Evolutionary conservation across 345 rosid genomes (phyloP).

Genomic region (Eucalyptus urophylla): DNA sequence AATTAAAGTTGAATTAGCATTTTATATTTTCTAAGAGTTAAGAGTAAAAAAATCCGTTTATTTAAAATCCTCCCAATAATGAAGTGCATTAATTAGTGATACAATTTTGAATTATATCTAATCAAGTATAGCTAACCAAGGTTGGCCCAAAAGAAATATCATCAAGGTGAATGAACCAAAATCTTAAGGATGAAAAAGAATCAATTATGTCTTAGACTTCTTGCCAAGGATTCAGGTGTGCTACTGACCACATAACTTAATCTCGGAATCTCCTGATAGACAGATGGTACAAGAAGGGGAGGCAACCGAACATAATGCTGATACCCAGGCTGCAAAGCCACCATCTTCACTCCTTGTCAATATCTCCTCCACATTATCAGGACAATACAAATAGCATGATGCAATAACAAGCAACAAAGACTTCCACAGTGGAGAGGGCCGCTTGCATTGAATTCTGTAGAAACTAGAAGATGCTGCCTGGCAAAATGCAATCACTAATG

Average conservation of each 20-base stretch:
- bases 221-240: neutral
- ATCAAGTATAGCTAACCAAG: neutral
- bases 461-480: slow-evolving; percentile 64
- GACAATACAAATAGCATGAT: slow-evolving; percentile 56
- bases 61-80: neutral
- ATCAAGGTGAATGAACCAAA: neutral
- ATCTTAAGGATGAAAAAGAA: neutral
- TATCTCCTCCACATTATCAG: slow-evolving; percentile 38
- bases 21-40: neutral
- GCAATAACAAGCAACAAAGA: slow-evolving; percentile 69
- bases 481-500: slow-evolving; percentile 38
- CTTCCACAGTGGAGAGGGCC: slow-evolving; percentile 62
- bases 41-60: neutral
- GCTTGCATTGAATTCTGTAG: slow-evolving; percentile 35
- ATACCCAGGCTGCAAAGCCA: slow-evolving; percentile 61
- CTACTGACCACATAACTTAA: slow-evolving; percentile 51
- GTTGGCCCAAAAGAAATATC: neutral
- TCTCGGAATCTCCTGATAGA: slow-evolving; percentile 35
- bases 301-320: slow-evolving; percentile 37
- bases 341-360: slow-evolving; percentile 41
- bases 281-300: slow-evolving; percentile 25
- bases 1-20: neutral
- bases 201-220: neutral
- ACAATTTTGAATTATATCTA: neutral
- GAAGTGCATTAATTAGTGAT: neutral